Evolutionary conservation across 768 basidiomycete species (phyloP).

Genomic region (Kwoniella pini): DNA sequence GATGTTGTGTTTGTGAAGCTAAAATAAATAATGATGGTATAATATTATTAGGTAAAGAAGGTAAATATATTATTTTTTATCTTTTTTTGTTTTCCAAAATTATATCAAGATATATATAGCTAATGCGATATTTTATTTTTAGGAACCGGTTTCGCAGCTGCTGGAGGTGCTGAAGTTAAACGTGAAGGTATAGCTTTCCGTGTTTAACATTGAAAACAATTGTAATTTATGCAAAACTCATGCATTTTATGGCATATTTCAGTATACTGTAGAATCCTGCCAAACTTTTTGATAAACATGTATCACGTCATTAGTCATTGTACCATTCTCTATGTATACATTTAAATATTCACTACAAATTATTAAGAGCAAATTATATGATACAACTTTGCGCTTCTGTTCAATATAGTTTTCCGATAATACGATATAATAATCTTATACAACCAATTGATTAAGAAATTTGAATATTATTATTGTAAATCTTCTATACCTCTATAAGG

Average conservation of each 20-base stretch:
- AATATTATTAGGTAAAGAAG: constrained; percentile 84
- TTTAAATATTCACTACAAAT: too few relatives aligned
- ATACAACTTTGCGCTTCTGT: too few relatives aligned
- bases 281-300: too few relatives aligned
- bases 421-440: too few relatives aligned
- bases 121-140: neutral
- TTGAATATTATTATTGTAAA: neutral
- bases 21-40: constrained; percentile 67
- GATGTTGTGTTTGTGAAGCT: constrained; percentile 85
- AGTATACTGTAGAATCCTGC: too few relatives aligned
- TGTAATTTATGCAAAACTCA: neutral
- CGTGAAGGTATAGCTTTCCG: constrained; percentile 82
- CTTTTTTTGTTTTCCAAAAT: neutral
- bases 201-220: constrained; percentile 58
- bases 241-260: too few relatives aligned
- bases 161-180: constrained; percentile 87
- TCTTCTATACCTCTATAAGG: constrained; percentile 10
- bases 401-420: too few relatives aligned
- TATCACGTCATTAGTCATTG: too few relatives aligned
- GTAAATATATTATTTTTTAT: constrained; percentile 56
- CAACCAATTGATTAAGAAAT: too few relatives aligned
- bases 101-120: neutral
- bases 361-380: too few relatives aligned
- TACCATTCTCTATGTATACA: too few relatives aligned
- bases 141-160: constrained; percentile 93